Base-by-base conservation (phyloP, 257 asterid species). In the Asclepias syriaca region DNA sequence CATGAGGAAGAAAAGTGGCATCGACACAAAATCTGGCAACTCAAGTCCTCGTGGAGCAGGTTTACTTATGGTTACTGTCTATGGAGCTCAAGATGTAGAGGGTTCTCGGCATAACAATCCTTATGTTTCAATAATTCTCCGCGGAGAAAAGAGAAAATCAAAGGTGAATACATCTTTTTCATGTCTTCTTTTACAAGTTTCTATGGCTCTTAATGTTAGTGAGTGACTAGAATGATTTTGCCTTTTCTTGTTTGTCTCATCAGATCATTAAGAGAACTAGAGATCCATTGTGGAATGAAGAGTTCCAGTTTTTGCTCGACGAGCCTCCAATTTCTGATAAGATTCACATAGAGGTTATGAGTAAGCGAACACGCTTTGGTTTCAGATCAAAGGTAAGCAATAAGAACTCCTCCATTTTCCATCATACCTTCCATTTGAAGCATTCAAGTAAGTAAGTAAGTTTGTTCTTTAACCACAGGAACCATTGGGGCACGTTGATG, bases 61-160 rank as follows among this genome's bases (percentile, higher is more conserved):
- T 74, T 69, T 92, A 65, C 90, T 92, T 68, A 77, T 89, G 70
- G 87, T 90, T 70, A 85, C 81, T 3, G 83, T 92, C 43, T 91
- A 85, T 77, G 96, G 95, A 19, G 98, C 98, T 8, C 83, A 86
- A 4, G 86, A 92, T 34, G 90, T 92, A 3, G 98, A 92, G 65
- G 98, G 98, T 15, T 83, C 77, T 6, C 89, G 87, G 9, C 98
- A 90, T 70, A 90, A 82, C 79, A 92, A 92, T 79, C 98, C 98
- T 2, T 92, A 82, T 9, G 90, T 74, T 58, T 40, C 74, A 58
- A 34, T 90, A 22, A 81, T 84, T 66, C 87, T 87, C 71, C 80
- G 92, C 86, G 98, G 96, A 16, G 98, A 92, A 80, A 82, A 69
- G 10, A 90, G 79, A 73, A 92, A 82, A 86, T 85, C 98, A 39